Evolutionary conservation across 2,329 filamentous ascomycete species (phyloP), one percentile per base, ranked within the genome.

Genomic region (Knufia fluminis): DNA sequence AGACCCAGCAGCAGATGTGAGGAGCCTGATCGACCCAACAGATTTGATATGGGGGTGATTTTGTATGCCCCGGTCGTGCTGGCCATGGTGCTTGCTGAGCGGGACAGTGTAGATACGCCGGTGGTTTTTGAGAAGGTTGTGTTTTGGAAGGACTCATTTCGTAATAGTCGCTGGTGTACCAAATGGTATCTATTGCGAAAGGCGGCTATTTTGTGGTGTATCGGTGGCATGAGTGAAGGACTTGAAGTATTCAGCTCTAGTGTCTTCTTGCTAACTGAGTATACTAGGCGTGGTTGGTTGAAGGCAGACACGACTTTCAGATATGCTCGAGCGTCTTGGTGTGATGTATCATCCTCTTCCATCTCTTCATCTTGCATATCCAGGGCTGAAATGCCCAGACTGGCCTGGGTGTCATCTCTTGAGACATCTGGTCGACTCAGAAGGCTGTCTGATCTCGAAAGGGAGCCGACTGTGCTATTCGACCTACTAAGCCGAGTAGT

Each of bases 131-230:
- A 79, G 49, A 94, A 81, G 17, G 84, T 76, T 1, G 89, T 88
- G 17, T 81, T 81, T 64, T 96, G 90, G 60, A 98, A 98, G 17
- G 86, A 83, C 66, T 96, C 89, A 63, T 96, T 96, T 43, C 92
- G 83, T 35, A 97, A 77, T 16, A 97, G 78, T 16, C 92, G 83
- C 65, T 97, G 91, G 64, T 96, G 86, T 45, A 97, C 84, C 48
- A 97, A 78, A 60, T 95, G 85, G 65, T 94, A 97, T 54, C 90
- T 79, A 64, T 96, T 90, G 56, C 89, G 80, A 68, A 96, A 96
- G 39, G 92, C 72, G 2, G 80, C 74, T 1, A 88, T 95, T 66
- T 94, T 95, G 61, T 90, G 85, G 4, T 82, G 79, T 14, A 88
- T 81, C 7, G 79, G 72, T 0, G 94, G 88, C 54, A 98, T 73